A percentile compares a stretch with the other conserved stretches of the same genome.
phyloP scores from a whole-genome alignment of 208 protist genomes.

The Trypanosoma vivax region DNA sequence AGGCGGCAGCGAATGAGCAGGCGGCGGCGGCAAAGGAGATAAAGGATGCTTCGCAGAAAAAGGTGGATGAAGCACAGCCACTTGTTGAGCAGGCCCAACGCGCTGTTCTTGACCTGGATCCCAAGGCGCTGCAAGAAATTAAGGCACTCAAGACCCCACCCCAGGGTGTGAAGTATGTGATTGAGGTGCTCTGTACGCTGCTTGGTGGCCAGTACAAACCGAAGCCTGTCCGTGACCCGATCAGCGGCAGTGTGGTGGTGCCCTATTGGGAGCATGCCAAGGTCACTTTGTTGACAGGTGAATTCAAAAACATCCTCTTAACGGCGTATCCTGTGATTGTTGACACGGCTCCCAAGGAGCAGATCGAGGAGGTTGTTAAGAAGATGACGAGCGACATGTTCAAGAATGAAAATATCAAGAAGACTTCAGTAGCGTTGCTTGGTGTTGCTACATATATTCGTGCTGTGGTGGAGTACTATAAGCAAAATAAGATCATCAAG shows the following conservation, averaged over 20 bases:
- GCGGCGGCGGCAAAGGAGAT: slow-evolving; percentile 88
- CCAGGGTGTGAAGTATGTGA: slow-evolving; percentile 92
- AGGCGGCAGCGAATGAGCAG: slow-evolving; percentile 87
- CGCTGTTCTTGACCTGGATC: slow-evolving; percentile 90
- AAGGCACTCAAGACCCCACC: slow-evolving; percentile 94
- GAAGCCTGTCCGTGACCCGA: slow-evolving; percentile 74
- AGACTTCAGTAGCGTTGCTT: slow-evolving; percentile 84
- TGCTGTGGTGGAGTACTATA: slow-evolving; percentile 97
- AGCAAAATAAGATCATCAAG: slow-evolving; percentile 94
- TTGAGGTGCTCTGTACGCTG: slow-evolving; percentile 88
- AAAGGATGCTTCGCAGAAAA: slow-evolving; percentile 93
- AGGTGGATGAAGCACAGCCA: slow-evolving; percentile 93
- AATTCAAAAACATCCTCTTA: slow-evolving; percentile 87
- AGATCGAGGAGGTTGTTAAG: slow-evolving; percentile 94
- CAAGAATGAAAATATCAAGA: slow-evolving; percentile 90
- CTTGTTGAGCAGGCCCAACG: slow-evolving; percentile 91
- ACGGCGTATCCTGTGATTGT: slow-evolving; percentile 83
- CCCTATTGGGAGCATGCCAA: slow-evolving; percentile 94
- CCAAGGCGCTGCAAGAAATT: slow-evolving; percentile 93
- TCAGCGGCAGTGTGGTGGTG: slow-evolving; percentile 73
- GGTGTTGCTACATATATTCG: slow-evolving; percentile 96
- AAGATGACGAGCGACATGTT: slow-evolving; percentile 92
- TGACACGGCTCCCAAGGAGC: slow-evolving; percentile 74
- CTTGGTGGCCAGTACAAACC: slow-evolving; percentile 84
- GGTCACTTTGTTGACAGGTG: slow-evolving; percentile 69